These are phyloP conservation scores for Neopestalotiopsis sp. DNA, from an alignment of 2,329 filamentous ascomycete species.

Conservation along the genomic window DNA sequence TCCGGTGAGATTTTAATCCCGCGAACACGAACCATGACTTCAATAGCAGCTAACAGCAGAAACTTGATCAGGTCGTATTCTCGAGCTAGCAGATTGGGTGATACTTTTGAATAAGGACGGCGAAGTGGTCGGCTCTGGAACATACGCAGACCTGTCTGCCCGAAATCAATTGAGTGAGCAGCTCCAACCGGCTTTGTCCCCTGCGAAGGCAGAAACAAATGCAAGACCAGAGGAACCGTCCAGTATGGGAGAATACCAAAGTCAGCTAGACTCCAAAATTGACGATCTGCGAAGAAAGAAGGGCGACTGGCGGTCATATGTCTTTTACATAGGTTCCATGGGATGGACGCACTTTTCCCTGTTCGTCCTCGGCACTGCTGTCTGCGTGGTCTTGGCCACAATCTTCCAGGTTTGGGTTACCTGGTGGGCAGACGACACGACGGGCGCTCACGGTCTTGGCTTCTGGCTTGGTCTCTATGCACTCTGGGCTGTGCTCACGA, in stretches of 20 bases:
- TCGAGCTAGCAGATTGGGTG: constrained; percentile 9
- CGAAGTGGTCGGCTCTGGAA: constrained; percentile 6
- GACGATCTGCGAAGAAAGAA: constrained; percentile 16
- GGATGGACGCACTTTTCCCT: neutral
- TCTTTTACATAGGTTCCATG: constrained; percentile 15
- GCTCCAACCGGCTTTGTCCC: neutral
- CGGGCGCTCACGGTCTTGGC: neutral
- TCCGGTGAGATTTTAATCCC: constrained; percentile 23
- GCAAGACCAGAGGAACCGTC: neutral
- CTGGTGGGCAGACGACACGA: constrained; percentile 6
- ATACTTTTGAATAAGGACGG: constrained; percentile 10
- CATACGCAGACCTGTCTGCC: neutral
- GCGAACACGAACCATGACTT: neutral
- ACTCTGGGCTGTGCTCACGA: neutral
- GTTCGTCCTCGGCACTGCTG: neutral
- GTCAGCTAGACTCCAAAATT: constrained; percentile 3
- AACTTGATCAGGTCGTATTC: neutral
- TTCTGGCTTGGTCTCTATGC: constrained; percentile 4
- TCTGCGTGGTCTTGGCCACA: neutral
- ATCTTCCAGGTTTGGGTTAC: constrained; percentile 7
- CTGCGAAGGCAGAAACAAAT: neutral
- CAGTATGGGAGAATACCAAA: constrained; percentile 5
- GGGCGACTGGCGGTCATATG: constrained; percentile 18
- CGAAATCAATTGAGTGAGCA: neutral
- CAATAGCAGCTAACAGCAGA: neutral